Base-by-base conservation (phyloP, 768 basidiomycete species). In the Leccinum rimulosum region DNA sequence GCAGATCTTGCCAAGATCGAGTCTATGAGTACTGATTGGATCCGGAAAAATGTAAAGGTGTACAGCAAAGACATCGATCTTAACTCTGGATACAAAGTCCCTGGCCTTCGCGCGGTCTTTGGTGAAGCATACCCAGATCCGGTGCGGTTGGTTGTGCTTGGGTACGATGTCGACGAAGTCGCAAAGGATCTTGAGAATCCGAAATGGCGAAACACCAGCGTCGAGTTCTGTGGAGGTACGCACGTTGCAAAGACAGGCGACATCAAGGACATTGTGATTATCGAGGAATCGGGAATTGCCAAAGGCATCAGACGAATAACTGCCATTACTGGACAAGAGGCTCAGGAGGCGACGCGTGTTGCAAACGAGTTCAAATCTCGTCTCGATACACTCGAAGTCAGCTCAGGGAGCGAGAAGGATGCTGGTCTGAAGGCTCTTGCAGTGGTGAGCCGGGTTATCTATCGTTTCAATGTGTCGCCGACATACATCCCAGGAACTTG, bases 221-320 rank as follows among this genome's bases (percentile, higher is more conserved):
- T 97, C 62, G 97, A 99, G 75, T 96, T 99, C 71, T 99, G 97
- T 72, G 97, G 97, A 74, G 97, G 97, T 74, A 99, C 97, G 85
- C 97, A 99, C 71, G 97, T 99, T 56, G 83, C 85, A n/a, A 91
- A 88, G 75, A 99, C 97, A 0, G 93, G 95, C 17, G 93, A 95
- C 66, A 98, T 99, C 82, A 95, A 96, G 75, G 89, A 93, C 70
- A 90, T 99, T 71, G 88, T 95, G 30, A 90, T 99, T 61, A 88
- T 84, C 6, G 97, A 98, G 68, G 97, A 98, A 73, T 91, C 91
- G 4, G 95, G 95, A 35, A 98, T 98, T 66, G 97, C 97, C 7
- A 98, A 98, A 78, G 97, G 97, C 43, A 96, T 98, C 63, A 88
- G 97, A 52, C 86, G 97, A 38, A 88, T 99, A 58, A 88, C 91